Conservation (phyloP, 139 green algal genomes). For the Chlorella sorokiniana region DNA sequence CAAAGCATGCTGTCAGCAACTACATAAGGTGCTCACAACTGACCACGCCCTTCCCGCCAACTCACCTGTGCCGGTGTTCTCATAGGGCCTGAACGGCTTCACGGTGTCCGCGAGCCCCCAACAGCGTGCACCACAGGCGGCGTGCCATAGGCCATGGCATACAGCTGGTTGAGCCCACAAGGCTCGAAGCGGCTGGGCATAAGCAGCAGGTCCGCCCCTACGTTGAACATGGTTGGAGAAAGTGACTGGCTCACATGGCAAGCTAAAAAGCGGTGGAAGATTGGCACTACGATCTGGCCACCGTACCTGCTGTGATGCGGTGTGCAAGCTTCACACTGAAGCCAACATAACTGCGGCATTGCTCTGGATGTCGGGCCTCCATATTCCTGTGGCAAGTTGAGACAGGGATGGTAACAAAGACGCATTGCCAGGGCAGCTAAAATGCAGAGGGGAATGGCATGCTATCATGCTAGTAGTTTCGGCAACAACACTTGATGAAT, state of each 20-base stretch:
- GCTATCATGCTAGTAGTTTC: too few species aligned
- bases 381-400: conserved; percentile 50
- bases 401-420: background rate
- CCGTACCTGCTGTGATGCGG: conserved; percentile 79
- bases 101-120: conserved; percentile 85
- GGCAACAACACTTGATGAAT: too few species aligned
- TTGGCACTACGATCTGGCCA: background rate
- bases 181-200: conserved; percentile 74
- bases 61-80: conserved; percentile 67
- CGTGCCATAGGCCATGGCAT: conserved; percentile 97
- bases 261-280: background rate
- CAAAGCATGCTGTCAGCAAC: conserved; percentile 18
- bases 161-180: conserved; percentile 89
- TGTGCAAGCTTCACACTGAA: conserved; percentile 92
- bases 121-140: conserved; percentile 81
- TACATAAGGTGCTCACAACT: background rate
- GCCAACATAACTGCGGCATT: conserved; percentile 87
- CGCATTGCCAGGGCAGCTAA: background rate
- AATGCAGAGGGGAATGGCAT: background rate
- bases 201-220: conserved; percentile 69
- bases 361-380: conserved; percentile 47
- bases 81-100: conserved; percentile 73
- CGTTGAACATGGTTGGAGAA: background rate
- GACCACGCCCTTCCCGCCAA: background rate
- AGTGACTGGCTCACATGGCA: too few species aligned